Evolutionary conservation across 1,284 basidiomycete species (phyloP), one percentile per base, ranked within the genome.

Genomic region (Cryptococcus jaspeensis): DNA sequence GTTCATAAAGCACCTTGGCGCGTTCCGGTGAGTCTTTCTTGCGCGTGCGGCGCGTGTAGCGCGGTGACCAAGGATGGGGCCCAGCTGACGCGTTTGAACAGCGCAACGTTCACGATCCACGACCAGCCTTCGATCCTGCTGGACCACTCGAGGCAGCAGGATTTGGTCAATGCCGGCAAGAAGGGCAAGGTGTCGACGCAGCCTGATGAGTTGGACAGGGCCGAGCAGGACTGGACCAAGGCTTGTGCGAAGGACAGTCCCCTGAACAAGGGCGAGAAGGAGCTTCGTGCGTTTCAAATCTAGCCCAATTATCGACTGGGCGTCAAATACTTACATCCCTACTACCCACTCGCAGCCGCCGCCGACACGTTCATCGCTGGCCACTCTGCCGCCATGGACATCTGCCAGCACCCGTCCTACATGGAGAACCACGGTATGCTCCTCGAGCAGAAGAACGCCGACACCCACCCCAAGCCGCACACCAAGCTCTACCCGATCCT

Each of bases 91-190:
- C 28, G 9, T 32, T 32, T 32, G 28, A 32, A 35, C 43, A 66
- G 76, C 45, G 73, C 77, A 0, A 79, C 77, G 0, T 77, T 73
- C 56, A 74, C 76, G 1, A 75, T 79, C 36, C 78, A 79, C 56
- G 77, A 79, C 59, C 73, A 76, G 56, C 78, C 78, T 1, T 70
- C 72, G 8, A 73, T 79, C 37, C 55, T 78, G 46, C 62, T 78
- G 15, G 72, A 75, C 38, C 69, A 69, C 54, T 59, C 63, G 3
- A 61, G 75, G 3, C 64, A 66, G 46, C 48, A 72, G 42, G 72
- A 77, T 56, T 63, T 79, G 4, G 22, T 69, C 2, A 64, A 67
- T 7, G 66, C 76, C 1, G 77, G 73, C 7, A 63, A 62, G 53
- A 52, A 55, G 3, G 61, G 69, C 40, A 71, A 62, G 38, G 72